phyloP scores from a whole-genome alignment of 768 basidiomycete genomes.

The Sutorius australiensis region DNA sequence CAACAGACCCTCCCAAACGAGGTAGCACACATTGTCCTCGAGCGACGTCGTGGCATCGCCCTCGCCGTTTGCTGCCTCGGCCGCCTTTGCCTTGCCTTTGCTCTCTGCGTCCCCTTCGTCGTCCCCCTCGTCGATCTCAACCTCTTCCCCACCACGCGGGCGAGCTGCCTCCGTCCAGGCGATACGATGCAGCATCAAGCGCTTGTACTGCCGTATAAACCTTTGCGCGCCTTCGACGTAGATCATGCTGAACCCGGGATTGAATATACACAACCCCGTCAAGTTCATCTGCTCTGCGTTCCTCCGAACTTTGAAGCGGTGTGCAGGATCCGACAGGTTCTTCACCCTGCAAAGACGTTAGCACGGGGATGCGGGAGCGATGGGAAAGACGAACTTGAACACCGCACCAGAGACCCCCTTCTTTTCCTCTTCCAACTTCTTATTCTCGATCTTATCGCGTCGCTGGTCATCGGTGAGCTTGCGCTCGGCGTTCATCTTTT shows the following conservation, averaged over 20 bases:
- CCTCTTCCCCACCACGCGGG: slow-evolving; percentile 68
- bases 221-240: slow-evolving; percentile 91
- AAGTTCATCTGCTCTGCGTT: slow-evolving; percentile 91
- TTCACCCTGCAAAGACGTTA: slow-evolving; percentile 50
- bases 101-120: slow-evolving; percentile 37
- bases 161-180: slow-evolving; percentile 92
- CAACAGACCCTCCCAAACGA: slow-evolving; percentile 91
- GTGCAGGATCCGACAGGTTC: slow-evolving; percentile 84
- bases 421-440: slow-evolving; percentile 85
- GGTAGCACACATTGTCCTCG: slow-evolving; percentile 82
- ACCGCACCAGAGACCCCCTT: slow-evolving; percentile 79
- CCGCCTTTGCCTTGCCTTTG: slow-evolving; percentile 32
- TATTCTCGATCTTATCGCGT: slow-evolving; percentile 79
- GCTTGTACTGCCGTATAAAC: slow-evolving; percentile 82
- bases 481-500: slow-evolving; percentile 89
- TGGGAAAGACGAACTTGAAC: slow-evolving; percentile 71
- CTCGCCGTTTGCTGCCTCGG: slow-evolving; percentile 17
- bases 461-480: slow-evolving; percentile 90
- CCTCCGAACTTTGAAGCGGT: slow-evolving; percentile 94
- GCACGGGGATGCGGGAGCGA: background rate
- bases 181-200: slow-evolving; percentile 82
- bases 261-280: slow-evolving; percentile 87
- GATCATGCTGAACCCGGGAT: slow-evolving; percentile 84
- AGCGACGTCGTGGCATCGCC: slow-evolving; percentile 41
- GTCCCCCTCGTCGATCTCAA: slow-evolving; percentile 56